phyloP scores from a whole-genome alignment of 805 yeast species.

The Tetrapisispora pingtungensis region DNA sequence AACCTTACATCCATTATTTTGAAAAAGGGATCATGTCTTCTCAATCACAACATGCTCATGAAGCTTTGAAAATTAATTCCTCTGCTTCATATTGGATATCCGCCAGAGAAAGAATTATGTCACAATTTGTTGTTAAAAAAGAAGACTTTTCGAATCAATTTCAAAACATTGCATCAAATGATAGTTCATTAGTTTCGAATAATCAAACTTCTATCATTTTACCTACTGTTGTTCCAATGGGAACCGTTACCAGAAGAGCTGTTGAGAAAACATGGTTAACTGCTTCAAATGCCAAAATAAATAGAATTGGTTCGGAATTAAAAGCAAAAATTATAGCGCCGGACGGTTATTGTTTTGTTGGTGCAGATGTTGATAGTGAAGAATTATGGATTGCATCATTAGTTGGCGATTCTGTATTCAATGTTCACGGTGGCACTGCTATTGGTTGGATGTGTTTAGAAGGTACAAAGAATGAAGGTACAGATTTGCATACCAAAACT shows the following conservation, averaged over 20 bases:
- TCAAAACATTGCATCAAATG: slow-evolving; percentile 4
- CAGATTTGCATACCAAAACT: slow-evolving; percentile 91
- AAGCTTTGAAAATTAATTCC: slow-evolving; percentile 69
- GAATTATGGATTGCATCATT: slow-evolving; percentile 97
- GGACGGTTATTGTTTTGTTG: slow-evolving; percentile 79
- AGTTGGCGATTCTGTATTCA: slow-evolving; percentile 84
- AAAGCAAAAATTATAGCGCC: slow-evolving; percentile 86
- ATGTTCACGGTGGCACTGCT: slow-evolving; percentile 90
- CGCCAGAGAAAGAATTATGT: slow-evolving; percentile 70
- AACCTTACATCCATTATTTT: slow-evolving; percentile 58
- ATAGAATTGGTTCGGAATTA: slow-evolving; percentile 85
- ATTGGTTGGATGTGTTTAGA: slow-evolving; percentile 99
- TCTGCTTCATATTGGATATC: slow-evolving; percentile 90
- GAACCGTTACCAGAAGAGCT: slow-evolving; percentile 92
- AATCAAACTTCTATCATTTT: slow-evolving; percentile 58
- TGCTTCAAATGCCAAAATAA: slow-evolving; percentile 84
- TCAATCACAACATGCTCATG: slow-evolving; percentile 58
- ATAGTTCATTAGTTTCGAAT: slow-evolving; percentile 1
- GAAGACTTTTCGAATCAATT: slow-evolving; percentile 24
- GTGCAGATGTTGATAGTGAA: slow-evolving; percentile 98
- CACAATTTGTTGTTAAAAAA: slow-evolving; percentile 73
- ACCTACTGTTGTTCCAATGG: slow-evolving; percentile 85
- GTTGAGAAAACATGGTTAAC: slow-evolving; percentile 97
- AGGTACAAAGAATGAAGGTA: slow-evolving; percentile 83
- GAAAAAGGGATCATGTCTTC: slow-evolving; percentile 69